These are phyloP conservation scores for Suillus variegatus DNA, from an alignment of 768 basidiomycete genomes.

Conservation along the genomic window DNA sequence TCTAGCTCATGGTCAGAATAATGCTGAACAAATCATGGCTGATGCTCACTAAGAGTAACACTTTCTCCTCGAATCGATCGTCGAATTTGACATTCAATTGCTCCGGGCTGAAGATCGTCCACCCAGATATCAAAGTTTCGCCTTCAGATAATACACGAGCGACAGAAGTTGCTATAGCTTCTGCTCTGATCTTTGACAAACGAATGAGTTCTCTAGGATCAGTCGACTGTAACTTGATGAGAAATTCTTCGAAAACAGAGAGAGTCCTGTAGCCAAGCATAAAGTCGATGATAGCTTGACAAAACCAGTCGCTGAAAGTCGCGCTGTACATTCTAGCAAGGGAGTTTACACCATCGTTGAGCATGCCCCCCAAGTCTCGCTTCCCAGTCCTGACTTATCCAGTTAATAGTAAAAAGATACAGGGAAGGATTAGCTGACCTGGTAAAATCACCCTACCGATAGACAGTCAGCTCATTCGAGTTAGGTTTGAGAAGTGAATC, in stretches of 20 bases:
- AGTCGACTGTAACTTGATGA: conserved; percentile 84
- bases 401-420: conserved; percentile 11
- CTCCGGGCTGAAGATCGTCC: conserved; percentile 90
- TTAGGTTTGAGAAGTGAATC: background rate
- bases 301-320: conserved; percentile 95
- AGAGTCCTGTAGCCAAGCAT: conserved; percentile 85
- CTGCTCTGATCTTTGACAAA: conserved; percentile 85
- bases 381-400: conserved; percentile 77
- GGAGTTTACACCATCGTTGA: conserved; percentile 96
- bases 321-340: conserved; percentile 88
- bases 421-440: conserved; percentile 44
- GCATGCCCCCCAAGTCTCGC: conserved; percentile 85
- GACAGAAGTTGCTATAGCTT: conserved; percentile 89
- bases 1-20: conserved; percentile 24
- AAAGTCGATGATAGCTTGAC: conserved; percentile 93
- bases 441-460: conserved; percentile 77
- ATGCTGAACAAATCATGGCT: background rate
- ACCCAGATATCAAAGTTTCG: conserved; percentile 78
- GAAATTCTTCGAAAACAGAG: conserved; percentile 91
- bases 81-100: conserved; percentile 69
- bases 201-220: conserved; percentile 90
- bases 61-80: conserved; percentile 93
- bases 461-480: background rate
- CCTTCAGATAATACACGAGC: conserved; percentile 74
- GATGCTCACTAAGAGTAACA: conserved; percentile 75